Base-by-base conservation (phyloP, 2,329 filamentous ascomycete species). In the Zarea fungicola region DNA sequence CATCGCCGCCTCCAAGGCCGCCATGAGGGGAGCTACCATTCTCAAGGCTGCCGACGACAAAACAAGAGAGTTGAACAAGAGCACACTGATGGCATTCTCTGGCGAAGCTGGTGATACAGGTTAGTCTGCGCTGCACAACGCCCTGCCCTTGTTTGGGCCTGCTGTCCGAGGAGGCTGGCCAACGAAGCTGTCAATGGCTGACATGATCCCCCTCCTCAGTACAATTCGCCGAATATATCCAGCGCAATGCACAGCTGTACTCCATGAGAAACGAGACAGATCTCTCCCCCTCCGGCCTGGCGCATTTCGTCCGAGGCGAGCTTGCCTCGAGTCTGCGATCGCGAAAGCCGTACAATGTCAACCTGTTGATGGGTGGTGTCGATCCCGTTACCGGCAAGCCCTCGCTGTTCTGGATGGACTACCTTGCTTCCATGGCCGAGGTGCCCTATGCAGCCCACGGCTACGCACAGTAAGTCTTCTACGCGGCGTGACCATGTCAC, bases 151-250 rank as follows among this genome's bases (percentile, higher is more conserved):
- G 16, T 23, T 10, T 16, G 11, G 28, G 9, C 16, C 11, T 32
- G 28, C 22, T 4, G 13, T n/a, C 4, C 14, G n/a, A 16, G 41
- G 14, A 23, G 21, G 26, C 23, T 18, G 37, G 31, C 13, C n/a
- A 14, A 42, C 18, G 25, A 40, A 19, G 22, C 32, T 39, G 21
- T 45, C 35, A 16, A 28, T 42, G 21, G 40, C 40, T 37, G 32
- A 29, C n/a, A 11, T 31, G 19, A 6, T 23, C 23, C 13, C 32
- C 35, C 21, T 36, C 22, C 43, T 29, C 65, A 96, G 91, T 97
- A 55, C 92, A 99, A 84, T 99, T 99, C 69, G 89, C 95, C 68
- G 93, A 99, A 75, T 99, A 92, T 75, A 95, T 99, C 69, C 91
- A 97, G 81, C 91, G 92, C 67, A 99, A 99, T 71, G 85, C 93